Conservation (phyloP, 768 basidiomycete genomes). For the Myochromella boudieri region DNA sequence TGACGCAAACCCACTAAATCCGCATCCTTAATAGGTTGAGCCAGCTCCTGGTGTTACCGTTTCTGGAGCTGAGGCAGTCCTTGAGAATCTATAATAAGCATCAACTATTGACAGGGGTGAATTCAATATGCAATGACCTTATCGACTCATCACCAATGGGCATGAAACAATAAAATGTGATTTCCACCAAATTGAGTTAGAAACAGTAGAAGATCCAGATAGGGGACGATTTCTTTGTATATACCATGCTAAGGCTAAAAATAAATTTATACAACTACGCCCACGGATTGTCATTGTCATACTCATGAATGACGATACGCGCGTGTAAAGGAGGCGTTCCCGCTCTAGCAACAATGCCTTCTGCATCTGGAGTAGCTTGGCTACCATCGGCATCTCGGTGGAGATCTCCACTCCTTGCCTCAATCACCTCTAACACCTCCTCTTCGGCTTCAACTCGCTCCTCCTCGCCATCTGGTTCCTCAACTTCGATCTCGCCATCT, state of each 20-base stretch:
- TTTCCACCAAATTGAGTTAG: too few relatives aligned
- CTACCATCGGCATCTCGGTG: slow-evolving; percentile 25
- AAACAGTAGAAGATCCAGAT: slow-evolving; percentile 10
- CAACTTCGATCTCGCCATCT: slow-evolving; percentile 43
- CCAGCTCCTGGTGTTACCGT: slow-evolving; percentile 49
- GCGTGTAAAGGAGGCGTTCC: slow-evolving; percentile 49
- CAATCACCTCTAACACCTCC: slow-evolving; percentile 32
- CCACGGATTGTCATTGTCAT: slow-evolving; percentile 60
- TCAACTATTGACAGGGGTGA: slow-evolving; percentile 5
- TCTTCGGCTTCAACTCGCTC: slow-evolving; percentile 44
- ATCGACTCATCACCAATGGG: too few relatives aligned
- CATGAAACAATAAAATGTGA: too few relatives aligned
- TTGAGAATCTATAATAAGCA: slow-evolving; percentile 44
- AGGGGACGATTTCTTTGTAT: slow-evolving; percentile 7
- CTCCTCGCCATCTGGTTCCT: slow-evolving; percentile 24
- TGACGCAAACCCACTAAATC: slow-evolving; percentile 15
- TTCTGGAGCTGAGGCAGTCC: slow-evolving; percentile 58
- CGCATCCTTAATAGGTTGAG: slow-evolving; percentile 41
- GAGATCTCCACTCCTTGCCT: slow-evolving; percentile 30
- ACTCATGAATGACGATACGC: slow-evolving; percentile 28
- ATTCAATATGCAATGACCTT: too few relatives aligned
- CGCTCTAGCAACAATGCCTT: slow-evolving; percentile 30
- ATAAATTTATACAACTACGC: slow-evolving; percentile 30
- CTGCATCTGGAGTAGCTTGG: slow-evolving; percentile 23
- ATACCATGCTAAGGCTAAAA: slow-evolving; percentile 8